These are phyloP conservation scores for Ascochyta lentis DNA, from an alignment of 2,329 filamentous ascomycete genomes.

Conservation along the genomic window DNA sequence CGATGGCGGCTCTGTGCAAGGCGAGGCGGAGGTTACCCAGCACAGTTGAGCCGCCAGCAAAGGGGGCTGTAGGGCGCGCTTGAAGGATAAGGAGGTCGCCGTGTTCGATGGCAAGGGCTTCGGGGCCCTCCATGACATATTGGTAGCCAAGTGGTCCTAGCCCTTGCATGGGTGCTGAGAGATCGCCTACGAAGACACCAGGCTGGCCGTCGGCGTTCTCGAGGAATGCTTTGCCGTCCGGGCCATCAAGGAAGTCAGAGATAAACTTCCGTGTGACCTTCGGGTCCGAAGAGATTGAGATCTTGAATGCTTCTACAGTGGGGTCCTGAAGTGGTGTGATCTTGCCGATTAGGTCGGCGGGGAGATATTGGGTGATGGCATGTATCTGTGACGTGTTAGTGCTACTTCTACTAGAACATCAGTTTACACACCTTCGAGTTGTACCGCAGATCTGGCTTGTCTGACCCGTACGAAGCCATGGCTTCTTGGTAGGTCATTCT, in stretches of 20 bases:
- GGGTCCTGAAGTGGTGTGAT: conserved; percentile 74
- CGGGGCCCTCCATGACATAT: conserved; percentile 65
- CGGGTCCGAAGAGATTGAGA: conserved; percentile 64
- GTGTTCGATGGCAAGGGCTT: conserved; percentile 58
- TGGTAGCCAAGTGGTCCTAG: conserved; percentile 80
- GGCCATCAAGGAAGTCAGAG: conserved; percentile 71
- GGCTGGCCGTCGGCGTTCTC: conserved; percentile 79
- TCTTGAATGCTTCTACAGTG: conserved; percentile 75
- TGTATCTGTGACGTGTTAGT: conserved; percentile 62
- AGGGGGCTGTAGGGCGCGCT: conserved; percentile 70
- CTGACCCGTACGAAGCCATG: conserved; percentile 82
- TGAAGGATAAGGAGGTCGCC: conserved; percentile 85
- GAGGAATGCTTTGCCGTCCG: conserved; percentile 64
- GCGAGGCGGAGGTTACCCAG: conserved; percentile 76
- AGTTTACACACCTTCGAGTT: conserved; percentile 62
- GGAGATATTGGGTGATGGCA: conserved; percentile 68
- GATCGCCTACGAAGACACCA: conserved; percentile 78
- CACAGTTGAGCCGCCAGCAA: conserved; percentile 73
- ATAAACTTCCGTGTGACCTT: conserved; percentile 68
- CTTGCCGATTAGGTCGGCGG: conserved; percentile 72
- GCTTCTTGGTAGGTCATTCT: conserved; percentile 75
- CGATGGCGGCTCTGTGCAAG: conserved; percentile 72
- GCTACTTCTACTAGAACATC: conserved; percentile 16
- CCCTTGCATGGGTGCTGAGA: conserved; percentile 74
- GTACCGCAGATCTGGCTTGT: conserved; percentile 90